Evolutionary conservation across 768 basidiomycete genomes (phyloP), one percentile per base, ranked within the genome.

Genomic region (Tricholomella constricta): DNA sequence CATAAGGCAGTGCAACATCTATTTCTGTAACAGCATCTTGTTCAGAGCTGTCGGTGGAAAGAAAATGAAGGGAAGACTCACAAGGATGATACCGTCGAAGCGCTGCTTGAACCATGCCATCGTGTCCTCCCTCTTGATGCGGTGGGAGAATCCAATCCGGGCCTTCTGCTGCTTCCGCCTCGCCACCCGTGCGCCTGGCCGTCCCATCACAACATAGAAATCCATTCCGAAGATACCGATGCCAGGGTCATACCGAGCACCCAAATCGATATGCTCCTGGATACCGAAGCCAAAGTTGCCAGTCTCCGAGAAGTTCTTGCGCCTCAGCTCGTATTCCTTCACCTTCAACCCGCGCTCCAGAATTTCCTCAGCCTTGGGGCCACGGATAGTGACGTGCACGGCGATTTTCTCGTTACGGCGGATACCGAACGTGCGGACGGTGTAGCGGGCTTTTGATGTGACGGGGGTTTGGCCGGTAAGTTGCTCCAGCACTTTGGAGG

Each of bases 161-260:
- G 91, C 82, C 78, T 83, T 90, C 78, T 86, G 88, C 74, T 89
- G 84, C 79, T 89, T 97, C 77, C 95, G 80, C 78, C 84, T 84
- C 62, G 95, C 86, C 38, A 99, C 91, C 56, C 95, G 90, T 65
- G 79, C 84, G 62, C 96, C 96, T 46, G 95, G 94, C 64, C 96
- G 86, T 62, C 94, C 94, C 94, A 99, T 96, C 55, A 96, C 93
- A 62, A 91, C 89, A 69, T 86, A 95, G 78, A 99, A 98, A 78
- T 99, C 96, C 96, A 98, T 98, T 61, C 96, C 96, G 70, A 98
- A 98, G 74, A 98, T 98, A 85, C 96, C 96, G 67, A 99, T 98
- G 67, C 83, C 82, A 57, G 96, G 96, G 74, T 99, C 96, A 78
- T 99, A 99, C 69, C 96, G 86, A 65, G 96, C 96, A 69, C 96